Conservation (phyloP, 2,329 filamentous ascomycete genomes). For the Pseudodiploospora longispora region DNA sequence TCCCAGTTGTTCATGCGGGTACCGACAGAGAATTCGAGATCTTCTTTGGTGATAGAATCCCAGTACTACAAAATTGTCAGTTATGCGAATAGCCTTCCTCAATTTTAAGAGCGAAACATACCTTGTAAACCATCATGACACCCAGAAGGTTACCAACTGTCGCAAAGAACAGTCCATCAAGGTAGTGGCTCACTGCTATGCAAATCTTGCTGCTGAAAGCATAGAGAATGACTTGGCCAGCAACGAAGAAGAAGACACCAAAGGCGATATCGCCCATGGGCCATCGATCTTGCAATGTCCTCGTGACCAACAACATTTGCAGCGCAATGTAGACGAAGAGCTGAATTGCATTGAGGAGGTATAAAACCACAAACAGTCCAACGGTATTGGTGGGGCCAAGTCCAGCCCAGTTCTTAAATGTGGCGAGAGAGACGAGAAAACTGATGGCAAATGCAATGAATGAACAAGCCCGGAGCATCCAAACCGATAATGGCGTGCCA, state of each 20-base stretch:
- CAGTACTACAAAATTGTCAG: conserved; percentile 65
- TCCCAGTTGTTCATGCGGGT: conserved; percentile 97
- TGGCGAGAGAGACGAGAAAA: conserved; percentile 80
- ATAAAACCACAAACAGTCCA: conserved; percentile 84
- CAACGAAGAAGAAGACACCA: conserved; percentile 82
- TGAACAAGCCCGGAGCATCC: conserved; percentile 77
- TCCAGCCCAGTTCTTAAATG: conserved; percentile 87
- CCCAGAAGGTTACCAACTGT: conserved; percentile 88
- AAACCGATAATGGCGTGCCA: conserved; percentile 85
- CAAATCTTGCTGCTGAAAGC: conserved; percentile 83
- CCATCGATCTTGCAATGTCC: conserved; percentile 92
- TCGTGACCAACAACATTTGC: conserved; percentile 80
- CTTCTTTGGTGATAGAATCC: conserved; percentile 98
- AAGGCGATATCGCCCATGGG: conserved; percentile 87
- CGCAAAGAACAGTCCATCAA: conserved; percentile 90
- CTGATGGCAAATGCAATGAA: conserved; percentile 76
- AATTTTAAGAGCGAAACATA: conserved; percentile 19
- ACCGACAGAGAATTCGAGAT: conserved; percentile 95
- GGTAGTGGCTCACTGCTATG: conserved; percentile 75
- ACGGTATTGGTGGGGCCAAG: conserved; percentile 78
- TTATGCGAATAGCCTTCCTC: conserved; percentile 4
- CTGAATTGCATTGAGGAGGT: conserved; percentile 82
- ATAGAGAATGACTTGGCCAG: conserved; percentile 88
- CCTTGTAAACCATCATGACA: conserved; percentile 99
- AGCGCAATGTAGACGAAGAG: conserved; percentile 78